Conservation (phyloP, 805 yeast genomes). For the Lipomyces mesembrius region DNA sequence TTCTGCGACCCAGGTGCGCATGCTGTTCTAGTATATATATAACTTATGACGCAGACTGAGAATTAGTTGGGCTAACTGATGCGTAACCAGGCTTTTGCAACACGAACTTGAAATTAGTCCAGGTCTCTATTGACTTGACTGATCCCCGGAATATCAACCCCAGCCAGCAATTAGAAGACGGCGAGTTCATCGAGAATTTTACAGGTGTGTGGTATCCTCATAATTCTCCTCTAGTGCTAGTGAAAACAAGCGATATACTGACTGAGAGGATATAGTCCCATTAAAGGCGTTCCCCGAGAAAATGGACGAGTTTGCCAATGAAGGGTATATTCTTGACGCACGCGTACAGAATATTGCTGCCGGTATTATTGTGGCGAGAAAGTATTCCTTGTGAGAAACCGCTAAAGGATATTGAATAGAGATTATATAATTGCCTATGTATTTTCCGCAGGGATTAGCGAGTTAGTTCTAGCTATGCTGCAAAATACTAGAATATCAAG, state of each 20-base stretch:
- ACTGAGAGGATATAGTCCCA: constrained; percentile 51
- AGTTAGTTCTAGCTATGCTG: too few relatives aligned
- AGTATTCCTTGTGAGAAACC: constrained; percentile 25
- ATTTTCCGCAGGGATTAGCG: too few relatives aligned
- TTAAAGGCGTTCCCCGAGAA: constrained; percentile 60
- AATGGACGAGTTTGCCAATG: constrained; percentile 55
- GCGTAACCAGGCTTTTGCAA: constrained; percentile 61
- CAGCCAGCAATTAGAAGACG: constrained; percentile 77
- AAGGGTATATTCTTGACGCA: constrained; percentile 84
- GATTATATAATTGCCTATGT: background rate
- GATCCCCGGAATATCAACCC: constrained; percentile 73
- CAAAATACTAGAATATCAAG: too few relatives aligned
- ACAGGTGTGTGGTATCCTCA: constrained; percentile 40
- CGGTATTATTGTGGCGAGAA: constrained; percentile 66
- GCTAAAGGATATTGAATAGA: background rate
- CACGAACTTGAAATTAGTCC: constrained; percentile 80
- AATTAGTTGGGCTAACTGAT: background rate
- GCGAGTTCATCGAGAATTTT: constrained; percentile 91
- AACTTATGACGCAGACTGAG: background rate
- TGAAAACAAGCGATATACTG: background rate
- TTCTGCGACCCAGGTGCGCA: constrained; percentile 74
- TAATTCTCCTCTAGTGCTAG: background rate
- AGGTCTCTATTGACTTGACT: constrained; percentile 72
- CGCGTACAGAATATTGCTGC: constrained; percentile 84
- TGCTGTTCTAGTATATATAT: background rate